Base-by-base conservation (phyloP, 345 rosid species). In the Aquilaria sinensis region DNA sequence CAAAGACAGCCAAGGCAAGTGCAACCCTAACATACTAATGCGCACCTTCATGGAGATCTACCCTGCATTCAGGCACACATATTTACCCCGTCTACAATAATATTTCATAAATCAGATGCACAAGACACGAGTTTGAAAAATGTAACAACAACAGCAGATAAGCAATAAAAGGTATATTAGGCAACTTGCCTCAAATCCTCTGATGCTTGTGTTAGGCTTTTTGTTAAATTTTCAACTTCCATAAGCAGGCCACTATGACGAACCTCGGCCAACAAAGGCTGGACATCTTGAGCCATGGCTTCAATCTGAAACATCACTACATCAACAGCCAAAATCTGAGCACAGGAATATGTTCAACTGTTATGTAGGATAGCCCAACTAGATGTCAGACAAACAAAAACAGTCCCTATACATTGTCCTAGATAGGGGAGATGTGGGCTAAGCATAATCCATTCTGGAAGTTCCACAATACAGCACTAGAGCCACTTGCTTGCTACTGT, bases 231-330 rank as follows among this genome's bases (percentile, higher is more conserved):
- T 71, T 95, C 93, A 72, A 91, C 87, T 70, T 94, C 97, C 77
- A 87, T 91, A 56, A 94, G 88, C 75, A 94, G 77, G 72, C 90
- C 96, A 30, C 87, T 84, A 51, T 91, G 82, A 67, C 87, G 88
- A 78, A 91, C 72, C 75, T 86, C 97, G 16, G 96, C 61, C 47
- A 94, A 83, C 77, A 94, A 83, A 75, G 99, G 99, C 79, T 91
- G 93, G 62, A 90, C 78, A 81, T 90, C 99, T 80, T 85, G 93
- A 57, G 99, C 83, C 92, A 94, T 94, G 83, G 89, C 96, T 80
- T 90, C 73, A 52, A 95, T 87, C 96, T 91, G 97, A 75, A 86
- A 90, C 71, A 84, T 83, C 77, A 86, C 83, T 80, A 85, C 82
- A 86, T 75, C 89, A 80, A 71, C 74, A 58, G 64, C 79, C 79